phyloP scores from a whole-genome alignment of 2,329 filamentous ascomycete species.

The Fusarium ambrosium region DNA sequence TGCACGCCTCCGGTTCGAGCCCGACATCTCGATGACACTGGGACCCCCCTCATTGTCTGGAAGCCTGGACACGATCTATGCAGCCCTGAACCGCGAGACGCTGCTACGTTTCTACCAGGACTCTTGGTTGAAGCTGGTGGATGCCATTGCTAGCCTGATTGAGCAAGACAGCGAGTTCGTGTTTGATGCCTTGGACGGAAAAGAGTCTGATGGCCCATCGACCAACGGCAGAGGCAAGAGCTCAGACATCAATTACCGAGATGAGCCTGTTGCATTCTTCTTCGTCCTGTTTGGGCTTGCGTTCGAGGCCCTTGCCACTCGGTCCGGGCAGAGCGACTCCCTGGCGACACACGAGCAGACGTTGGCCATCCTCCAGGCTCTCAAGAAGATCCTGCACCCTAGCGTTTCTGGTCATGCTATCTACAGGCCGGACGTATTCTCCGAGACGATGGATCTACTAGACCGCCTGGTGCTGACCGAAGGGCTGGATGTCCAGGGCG shows the following conservation, averaged over 20 bases:
- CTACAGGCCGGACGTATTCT: slow-evolving; percentile 95
- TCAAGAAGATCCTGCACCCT: slow-evolving; percentile 95
- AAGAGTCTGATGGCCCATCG: slow-evolving; percentile 67
- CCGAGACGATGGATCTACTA: slow-evolving; percentile 95
- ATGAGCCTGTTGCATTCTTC: slow-evolving; percentile 98
- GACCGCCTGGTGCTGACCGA: slow-evolving; percentile 94
- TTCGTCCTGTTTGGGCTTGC: slow-evolving; percentile 97
- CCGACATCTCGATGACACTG: slow-evolving; percentile 93
- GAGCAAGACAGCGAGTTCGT: slow-evolving; percentile 98
- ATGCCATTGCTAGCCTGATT: slow-evolving; percentile 96
- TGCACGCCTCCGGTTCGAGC: slow-evolving; percentile 92
- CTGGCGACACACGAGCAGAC: slow-evolving; percentile 83
- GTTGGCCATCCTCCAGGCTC: slow-evolving; percentile 87
- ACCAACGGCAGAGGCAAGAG: slow-evolving; percentile 69
- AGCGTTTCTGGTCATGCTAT: slow-evolving; percentile 97
- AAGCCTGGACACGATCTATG: slow-evolving; percentile 93
- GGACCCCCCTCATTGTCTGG: slow-evolving; percentile 85
- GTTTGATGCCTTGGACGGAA: slow-evolving; percentile 95
- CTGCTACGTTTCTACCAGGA: slow-evolving; percentile 96
- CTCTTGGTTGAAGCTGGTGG: slow-evolving; percentile 94
- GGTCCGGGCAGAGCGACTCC: slow-evolving; percentile 65
- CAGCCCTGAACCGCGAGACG: slow-evolving; percentile 93
- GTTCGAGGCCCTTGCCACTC: slow-evolving; percentile 92
- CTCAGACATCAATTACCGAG: slow-evolving; percentile 94
- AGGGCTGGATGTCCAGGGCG: slow-evolving; percentile 86